Evolutionary conservation across 495 filamentous ascomycete species (phyloP).

Genomic region (Hypoxylon cercidicola): DNA sequence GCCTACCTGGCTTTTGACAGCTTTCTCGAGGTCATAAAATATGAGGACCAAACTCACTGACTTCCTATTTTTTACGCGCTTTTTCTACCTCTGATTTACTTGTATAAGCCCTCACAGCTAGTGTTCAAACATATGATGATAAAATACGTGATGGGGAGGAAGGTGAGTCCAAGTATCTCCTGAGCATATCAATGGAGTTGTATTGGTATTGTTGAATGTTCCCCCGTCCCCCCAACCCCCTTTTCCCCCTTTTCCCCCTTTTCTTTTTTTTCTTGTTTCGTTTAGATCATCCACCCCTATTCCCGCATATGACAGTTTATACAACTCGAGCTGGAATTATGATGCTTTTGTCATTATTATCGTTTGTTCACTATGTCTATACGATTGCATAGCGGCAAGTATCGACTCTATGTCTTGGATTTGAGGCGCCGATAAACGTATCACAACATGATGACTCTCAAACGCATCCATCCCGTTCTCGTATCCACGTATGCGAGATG

Average conservation of each 20-base stretch:
- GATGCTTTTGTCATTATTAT: constrained; percentile 1
- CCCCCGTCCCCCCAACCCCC: background rate
- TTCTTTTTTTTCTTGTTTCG: constrained; percentile 3
- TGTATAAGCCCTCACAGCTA: background rate
- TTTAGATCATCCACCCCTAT: constrained; percentile 1
- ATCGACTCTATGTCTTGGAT: constrained; percentile 1
- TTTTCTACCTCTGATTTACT: constrained; percentile 2
- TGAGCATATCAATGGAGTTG: constrained; percentile 2
- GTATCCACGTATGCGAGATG: background rate
- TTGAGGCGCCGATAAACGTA: constrained; percentile 1
- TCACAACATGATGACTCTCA: constrained; percentile 1
- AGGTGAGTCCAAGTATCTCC: constrained; percentile 1
- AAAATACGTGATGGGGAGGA: constrained; percentile 1
- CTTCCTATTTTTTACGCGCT: constrained; percentile 2
- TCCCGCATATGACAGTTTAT: constrained; percentile 2
- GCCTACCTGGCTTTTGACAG: constrained; percentile 1
- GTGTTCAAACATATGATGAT: constrained; percentile 2
- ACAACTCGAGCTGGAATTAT: constrained; percentile 1
- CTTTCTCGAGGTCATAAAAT: background rate
- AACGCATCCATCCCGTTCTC: constrained; percentile 2
- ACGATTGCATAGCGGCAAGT: constrained; percentile 2
- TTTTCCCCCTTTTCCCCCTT: background rate
- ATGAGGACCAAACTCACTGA: constrained; percentile 2
- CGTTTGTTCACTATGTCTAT: constrained; percentile 1
- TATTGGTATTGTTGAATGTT: constrained; percentile 3